Evolutionary conservation across 495 filamentous ascomycete genomes (phyloP).

Genomic region (Neurospora sp.): DNA sequence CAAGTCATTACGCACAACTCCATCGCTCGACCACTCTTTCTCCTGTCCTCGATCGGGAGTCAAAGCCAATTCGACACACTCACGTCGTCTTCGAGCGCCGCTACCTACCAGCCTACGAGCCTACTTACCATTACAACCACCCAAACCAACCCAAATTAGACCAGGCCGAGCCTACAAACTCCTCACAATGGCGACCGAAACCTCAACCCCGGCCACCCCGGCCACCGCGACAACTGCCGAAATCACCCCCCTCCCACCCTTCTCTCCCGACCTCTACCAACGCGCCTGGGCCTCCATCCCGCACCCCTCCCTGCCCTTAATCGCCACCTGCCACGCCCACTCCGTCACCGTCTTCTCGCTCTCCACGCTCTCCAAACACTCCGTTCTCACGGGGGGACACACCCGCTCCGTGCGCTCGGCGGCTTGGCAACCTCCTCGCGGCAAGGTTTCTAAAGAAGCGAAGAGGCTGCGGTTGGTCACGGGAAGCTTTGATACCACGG

Average conservation of each 20-base stretch:
- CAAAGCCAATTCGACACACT: neutral
- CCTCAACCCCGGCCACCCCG: neutral
- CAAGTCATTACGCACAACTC: neutral
- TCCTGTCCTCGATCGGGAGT: neutral
- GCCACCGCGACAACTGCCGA: neutral
- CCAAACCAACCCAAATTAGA: neutral
- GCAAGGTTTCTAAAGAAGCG: constrained; percentile 29
- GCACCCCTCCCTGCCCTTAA: constrained; percentile 76
- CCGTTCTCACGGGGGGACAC: constrained; percentile 76
- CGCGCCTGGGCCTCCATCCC: constrained; percentile 79
- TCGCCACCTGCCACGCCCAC: constrained; percentile 81
- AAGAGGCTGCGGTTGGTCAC: constrained; percentile 67
- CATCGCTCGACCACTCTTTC: neutral
- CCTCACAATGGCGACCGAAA: neutral
- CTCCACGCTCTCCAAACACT: constrained; percentile 63
- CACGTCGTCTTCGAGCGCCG: neutral
- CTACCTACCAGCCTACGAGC: neutral
- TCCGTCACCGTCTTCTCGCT: constrained; percentile 84
- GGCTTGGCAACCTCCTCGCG: constrained; percentile 65
- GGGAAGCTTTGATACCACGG: constrained; percentile 81
- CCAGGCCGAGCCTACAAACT: neutral
- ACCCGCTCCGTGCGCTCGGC: constrained; percentile 71
- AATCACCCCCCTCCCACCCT: constrained; percentile 31
- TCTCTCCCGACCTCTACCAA: constrained; percentile 61
- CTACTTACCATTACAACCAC: neutral